Base-by-base conservation (phyloP, 148 eudicot genomes). In the Rhododendron mucronatum region DNA sequence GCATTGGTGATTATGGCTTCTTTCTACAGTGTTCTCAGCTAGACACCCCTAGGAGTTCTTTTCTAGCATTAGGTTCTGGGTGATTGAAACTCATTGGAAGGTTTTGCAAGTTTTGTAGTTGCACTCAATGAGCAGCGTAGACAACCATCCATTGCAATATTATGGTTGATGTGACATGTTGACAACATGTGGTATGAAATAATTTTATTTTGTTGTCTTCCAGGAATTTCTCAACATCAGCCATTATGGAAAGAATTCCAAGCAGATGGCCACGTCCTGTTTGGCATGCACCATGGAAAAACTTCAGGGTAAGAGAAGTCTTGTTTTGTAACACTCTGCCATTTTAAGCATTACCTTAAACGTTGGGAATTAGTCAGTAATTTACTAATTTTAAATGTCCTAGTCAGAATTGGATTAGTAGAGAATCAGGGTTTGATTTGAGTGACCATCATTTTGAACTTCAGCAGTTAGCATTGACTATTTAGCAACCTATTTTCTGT, bases 231-330 rank as follows among this genome's bases (percentile, higher is more conserved):
- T 92, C 96, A 73, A 95, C 95, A 26, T 90, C 98, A 48, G 98
- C 96, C 51, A 92, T 95, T 71, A 93, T 95, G 95, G 98, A 94
- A 88, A 90, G 96, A 90, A 94, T 95, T 79, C 96, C 96, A 55
- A 94, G 96, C 89, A 94, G 91, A 87, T 95, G 96, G 96, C 95
- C 98, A 9, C 90, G 93, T 78, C 97, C 97, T 7, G 90, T 86
- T 50, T 95, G 98, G 96, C 96, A 84, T 89, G 84, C 96, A 51
- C 98, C 98, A 53, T 94, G 98, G 98, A 93, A 94, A 89, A 93
- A 92, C 84, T 95, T 94, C 86, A 92, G 98, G 92, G 98, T 94
- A 82, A 94, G 94, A 41, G 75, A 74, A 69, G 61, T 74, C 87
- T 50, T 71, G 82, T 51, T 65, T 26, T 50, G 78, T 74, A 37